Evolutionary conservation across 768 basidiomycete species (phyloP).

Genomic region (Tremella mesenterica): DNA sequence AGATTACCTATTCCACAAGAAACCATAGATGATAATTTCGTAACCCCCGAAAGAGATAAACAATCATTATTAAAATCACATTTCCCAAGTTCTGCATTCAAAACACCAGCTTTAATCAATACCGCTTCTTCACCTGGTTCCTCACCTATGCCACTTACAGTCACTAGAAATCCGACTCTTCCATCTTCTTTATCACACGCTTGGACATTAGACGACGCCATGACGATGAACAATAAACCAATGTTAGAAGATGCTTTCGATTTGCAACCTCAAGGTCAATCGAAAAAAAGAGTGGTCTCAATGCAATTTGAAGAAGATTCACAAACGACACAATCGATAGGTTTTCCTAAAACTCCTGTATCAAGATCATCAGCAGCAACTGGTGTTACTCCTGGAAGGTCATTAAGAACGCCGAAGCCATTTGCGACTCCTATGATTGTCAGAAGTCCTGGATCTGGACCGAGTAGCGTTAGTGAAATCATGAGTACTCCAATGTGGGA

Average conservation of each 20-base stretch:
- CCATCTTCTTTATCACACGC: constrained; percentile 27
- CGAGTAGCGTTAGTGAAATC: neutral
- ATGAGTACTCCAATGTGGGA: constrained; percentile 11
- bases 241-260: constrained; percentile 31
- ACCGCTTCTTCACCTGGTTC: constrained; percentile 35
- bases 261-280: constrained; percentile 11
- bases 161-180: constrained; percentile 26
- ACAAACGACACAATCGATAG: constrained; percentile 1
- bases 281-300: neutral
- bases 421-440: constrained; percentile 2
- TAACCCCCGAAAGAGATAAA: constrained; percentile 31
- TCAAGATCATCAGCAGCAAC: constrained; percentile 23
- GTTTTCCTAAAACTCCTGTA: constrained; percentile 35
- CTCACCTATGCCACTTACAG: constrained; percentile 36
- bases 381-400: constrained; percentile 1
- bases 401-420: neutral
- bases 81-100: constrained; percentile 24
- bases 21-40: constrained; percentile 22
- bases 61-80: constrained; percentile 10
- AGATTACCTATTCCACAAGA: constrained; percentile 21
- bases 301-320: constrained; percentile 20
- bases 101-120: constrained; percentile 35
- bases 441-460: neutral
- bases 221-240: constrained; percentile 1
- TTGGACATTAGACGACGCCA: constrained; percentile 31